phyloP scores from a whole-genome alignment of 495 filamentous ascomycete genomes.

The Penicillium egyptiacum region DNA sequence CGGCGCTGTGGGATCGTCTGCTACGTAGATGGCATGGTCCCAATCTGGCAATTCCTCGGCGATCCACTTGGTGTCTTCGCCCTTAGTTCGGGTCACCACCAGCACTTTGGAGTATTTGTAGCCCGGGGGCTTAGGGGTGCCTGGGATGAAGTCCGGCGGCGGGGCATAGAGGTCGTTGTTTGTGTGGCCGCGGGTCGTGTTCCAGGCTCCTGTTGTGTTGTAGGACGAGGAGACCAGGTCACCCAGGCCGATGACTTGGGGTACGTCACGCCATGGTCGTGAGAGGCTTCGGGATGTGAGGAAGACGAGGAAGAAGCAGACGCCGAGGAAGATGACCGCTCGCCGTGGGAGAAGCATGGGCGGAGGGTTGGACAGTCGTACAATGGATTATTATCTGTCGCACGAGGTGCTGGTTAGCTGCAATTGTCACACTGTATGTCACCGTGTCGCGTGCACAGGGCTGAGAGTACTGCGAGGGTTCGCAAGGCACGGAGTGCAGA shows the following conservation, averaged over 20 bases:
- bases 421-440: neutral
- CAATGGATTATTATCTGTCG: slow-evolving; percentile 8
- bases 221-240: slow-evolving; percentile 26
- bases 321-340: slow-evolving; percentile 37
- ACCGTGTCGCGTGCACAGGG: neutral
- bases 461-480: neutral
- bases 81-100: slow-evolving; percentile 56
- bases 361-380: slow-evolving; percentile 16
- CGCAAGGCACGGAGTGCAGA: neutral
- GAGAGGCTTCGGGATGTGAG: slow-evolving; percentile 35
- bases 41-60: slow-evolving; percentile 55
- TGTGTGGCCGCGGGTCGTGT: slow-evolving; percentile 24
- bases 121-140: slow-evolving; percentile 43
- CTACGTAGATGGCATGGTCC: slow-evolving; percentile 62
- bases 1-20: slow-evolving; percentile 58
- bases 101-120: slow-evolving; percentile 50
- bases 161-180: slow-evolving; percentile 32
- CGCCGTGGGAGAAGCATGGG: slow-evolving; percentile 45
- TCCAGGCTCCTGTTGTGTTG: slow-evolving; percentile 22
- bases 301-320: slow-evolving; percentile 37
- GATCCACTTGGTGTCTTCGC: slow-evolving; percentile 64
- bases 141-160: slow-evolving; percentile 39
- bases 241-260: slow-evolving; percentile 41
- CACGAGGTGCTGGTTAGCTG: slow-evolving; percentile 17
- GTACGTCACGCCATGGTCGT: slow-evolving; percentile 35